Conservation (phyloP, 352 stramenopile genomes). For the Phytophthora citricola region DNA sequence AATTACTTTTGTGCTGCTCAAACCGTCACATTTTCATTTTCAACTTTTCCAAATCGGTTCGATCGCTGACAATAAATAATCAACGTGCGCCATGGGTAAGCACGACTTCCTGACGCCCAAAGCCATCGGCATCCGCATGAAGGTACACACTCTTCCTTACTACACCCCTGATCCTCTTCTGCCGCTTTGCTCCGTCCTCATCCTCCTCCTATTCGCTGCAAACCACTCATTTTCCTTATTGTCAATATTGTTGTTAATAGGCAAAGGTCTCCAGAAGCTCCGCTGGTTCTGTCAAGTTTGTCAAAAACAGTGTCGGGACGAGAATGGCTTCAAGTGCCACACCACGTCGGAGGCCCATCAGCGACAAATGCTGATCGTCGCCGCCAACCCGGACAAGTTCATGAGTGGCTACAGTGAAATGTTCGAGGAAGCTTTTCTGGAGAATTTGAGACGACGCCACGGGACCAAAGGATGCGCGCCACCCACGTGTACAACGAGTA, state of each 20-base stretch:
- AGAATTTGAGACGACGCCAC: constrained; percentile 94
- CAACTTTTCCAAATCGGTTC: not conserved
- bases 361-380: constrained; percentile 98
- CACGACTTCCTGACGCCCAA: constrained; percentile 86
- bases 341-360: constrained; percentile 97
- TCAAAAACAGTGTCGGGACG: constrained; percentile 99
- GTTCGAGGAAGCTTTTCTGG: constrained; percentile 97
- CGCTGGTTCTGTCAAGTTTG: constrained; percentile 99
- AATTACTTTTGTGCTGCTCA: no score
- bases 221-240: constrained; percentile 7
- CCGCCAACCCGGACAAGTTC: constrained; percentile 95
- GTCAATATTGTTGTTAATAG: constrained; percentile 37
- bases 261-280: constrained; percentile 97
- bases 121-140: constrained; percentile 87
- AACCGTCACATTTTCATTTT: not conserved
- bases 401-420: constrained; percentile 92
- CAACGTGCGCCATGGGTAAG: constrained; percentile 64
- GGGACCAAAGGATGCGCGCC: constrained; percentile 96
- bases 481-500: constrained; percentile 99
- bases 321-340: constrained; percentile 99
- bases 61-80: not conserved
- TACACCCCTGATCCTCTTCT: not conserved
- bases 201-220: not conserved
- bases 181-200: not conserved
- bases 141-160: constrained; percentile 44